Percentiles rank a stretch among this genome's conserved stretches.
These are phyloP conservation scores for Amyloporia xantha DNA, from an alignment of 768 basidiomycete genomes.

Conservation along the genomic window DNA sequence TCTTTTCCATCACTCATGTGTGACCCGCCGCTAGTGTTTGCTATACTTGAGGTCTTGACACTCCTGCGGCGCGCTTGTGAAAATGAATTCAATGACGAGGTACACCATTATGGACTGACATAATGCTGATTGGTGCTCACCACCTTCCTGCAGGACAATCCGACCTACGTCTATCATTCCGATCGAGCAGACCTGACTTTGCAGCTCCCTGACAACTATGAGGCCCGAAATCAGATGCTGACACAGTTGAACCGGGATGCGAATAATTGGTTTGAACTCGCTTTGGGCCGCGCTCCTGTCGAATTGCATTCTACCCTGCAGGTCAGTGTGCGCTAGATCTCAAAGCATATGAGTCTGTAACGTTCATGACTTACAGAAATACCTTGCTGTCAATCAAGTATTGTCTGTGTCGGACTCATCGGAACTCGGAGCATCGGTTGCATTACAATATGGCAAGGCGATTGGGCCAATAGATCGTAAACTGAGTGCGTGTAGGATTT, in stretches of 20 bases:
- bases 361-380: slow-evolving; percentile 59
- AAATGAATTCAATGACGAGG: slow-evolving; percentile 89
- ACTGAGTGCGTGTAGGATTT: slow-evolving; percentile 44
- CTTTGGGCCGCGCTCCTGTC: slow-evolving; percentile 81
- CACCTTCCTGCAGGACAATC: slow-evolving; percentile 63
- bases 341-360: background rate
- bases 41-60: slow-evolving; percentile 88
- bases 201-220: slow-evolving; percentile 81
- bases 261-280: slow-evolving; percentile 79
- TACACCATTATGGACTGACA: slow-evolving; percentile 27
- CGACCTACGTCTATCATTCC: slow-evolving; percentile 77
- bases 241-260: slow-evolving; percentile 67
- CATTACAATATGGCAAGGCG: slow-evolving; percentile 77
- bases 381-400: slow-evolving; percentile 71
- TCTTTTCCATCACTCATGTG: slow-evolving; percentile 96
- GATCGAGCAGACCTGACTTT: slow-evolving; percentile 68
- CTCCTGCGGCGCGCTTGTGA: slow-evolving; percentile 83
- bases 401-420: slow-evolving; percentile 64
- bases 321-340: slow-evolving; percentile 35
- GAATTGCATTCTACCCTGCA: slow-evolving; percentile 91
- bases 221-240: slow-evolving; percentile 78
- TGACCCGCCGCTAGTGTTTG: slow-evolving; percentile 78
- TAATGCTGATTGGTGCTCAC: background rate
- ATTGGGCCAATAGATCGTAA: slow-evolving; percentile 75
- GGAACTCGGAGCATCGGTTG: slow-evolving; percentile 88